Base-by-base conservation (phyloP, 1,139 yeast species). In the Yamadazyma aaseri region DNA sequence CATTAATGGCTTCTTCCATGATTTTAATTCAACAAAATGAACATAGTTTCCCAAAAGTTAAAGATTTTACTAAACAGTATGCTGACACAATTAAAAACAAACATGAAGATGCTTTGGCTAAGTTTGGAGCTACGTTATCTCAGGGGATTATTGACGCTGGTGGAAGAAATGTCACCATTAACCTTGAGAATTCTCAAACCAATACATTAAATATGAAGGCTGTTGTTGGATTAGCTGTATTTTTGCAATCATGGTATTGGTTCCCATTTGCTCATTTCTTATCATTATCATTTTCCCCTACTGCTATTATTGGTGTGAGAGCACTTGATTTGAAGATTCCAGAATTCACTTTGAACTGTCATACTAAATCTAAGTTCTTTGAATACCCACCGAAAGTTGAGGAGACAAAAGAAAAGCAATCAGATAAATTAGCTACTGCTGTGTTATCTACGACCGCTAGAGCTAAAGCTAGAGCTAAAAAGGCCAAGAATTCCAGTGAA, bases 111-210 rank as follows among this genome's bases (percentile, higher is more conserved):
- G 96, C 96, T 5, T 76, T 94, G 63, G 96, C 97, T 28, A 90
- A 89, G 63, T 92, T 90, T 61, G 99, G 99, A 56, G 97, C 98
- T 25, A 87, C 97, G 13, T 69, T 94, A 35, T 92, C 97, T 9
- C 97, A 90, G 65, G 98, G 99, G 60, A 92, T 92, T 47, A 82
- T 94, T 58, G 97, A 92, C 64, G 98, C 98, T 10, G 97, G 98
- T 63, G 99, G 99, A 14, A 80, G 98, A 58, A 92, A 94, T 53
- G 95, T 86, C n/a, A 90, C 97, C 1, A 89, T 92, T 45, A 85
- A 85, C 48, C 71, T 92, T 38, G 97, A 92, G 60, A 86, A 92
- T 56, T 55, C 81, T n/a, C 92, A 87, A 47, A 87, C 96, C 23
- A 95, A 89, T 41, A 89, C 96, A 11, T 74, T 92, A 46, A 92